Evolutionary conservation across 1,139 yeast species (phyloP).

Genomic region (Torulaspora globosa): DNA sequence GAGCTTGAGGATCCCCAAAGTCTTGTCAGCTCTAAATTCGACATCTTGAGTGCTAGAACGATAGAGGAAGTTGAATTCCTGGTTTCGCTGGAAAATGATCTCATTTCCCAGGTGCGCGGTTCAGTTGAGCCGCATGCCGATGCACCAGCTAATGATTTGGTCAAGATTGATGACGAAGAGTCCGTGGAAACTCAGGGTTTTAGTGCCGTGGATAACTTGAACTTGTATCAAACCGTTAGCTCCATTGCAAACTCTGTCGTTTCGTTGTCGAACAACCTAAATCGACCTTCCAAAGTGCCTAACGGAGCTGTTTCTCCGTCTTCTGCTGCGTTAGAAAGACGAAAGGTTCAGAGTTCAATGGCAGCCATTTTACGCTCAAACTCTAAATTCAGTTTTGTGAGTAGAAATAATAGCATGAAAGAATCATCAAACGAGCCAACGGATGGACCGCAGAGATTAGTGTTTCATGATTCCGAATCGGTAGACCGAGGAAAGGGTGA

Average conservation of each 20-base stretch:
- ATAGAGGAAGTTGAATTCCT: conserved; percentile 61
- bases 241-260: conserved; percentile 36
- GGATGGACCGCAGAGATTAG: conserved; percentile 29
- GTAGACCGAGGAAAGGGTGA: neutral
- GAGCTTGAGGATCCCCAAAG: conserved; percentile 24
- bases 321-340: conserved; percentile 23
- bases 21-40: conserved; percentile 50
- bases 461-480: conserved; percentile 23
- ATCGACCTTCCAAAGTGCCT: conserved; percentile 13
- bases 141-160: neutral
- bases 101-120: conserved; percentile 28
- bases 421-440: neutral
- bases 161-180: neutral
- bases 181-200: conserved; percentile 12
- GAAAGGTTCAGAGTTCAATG: conserved; percentile 25
- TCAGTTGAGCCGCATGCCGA: conserved; percentile 1
- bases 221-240: conserved; percentile 35
- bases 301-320: conserved; percentile 25
- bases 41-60: conserved; percentile 72
- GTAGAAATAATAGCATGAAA: conserved; percentile 10
- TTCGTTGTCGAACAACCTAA: conserved; percentile 31
- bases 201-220: conserved; percentile 36
- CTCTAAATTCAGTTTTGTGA: conserved; percentile 13
- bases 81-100: conserved; percentile 37
- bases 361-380: conserved; percentile 12